Conservation (phyloP, 2,329 filamentous ascomycete species). For the Chrysoporthe austroafricana region DNA sequence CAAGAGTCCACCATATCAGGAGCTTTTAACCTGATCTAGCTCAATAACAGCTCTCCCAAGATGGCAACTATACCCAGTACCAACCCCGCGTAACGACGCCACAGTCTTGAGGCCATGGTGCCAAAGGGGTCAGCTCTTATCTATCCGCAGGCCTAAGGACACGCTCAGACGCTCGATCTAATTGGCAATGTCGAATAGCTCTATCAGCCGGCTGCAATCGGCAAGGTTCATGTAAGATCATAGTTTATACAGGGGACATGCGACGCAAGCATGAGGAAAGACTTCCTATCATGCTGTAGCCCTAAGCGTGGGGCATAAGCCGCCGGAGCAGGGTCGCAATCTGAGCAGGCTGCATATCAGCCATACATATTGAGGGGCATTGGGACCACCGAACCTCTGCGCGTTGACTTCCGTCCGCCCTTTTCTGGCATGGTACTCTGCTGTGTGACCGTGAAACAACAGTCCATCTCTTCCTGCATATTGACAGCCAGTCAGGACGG, state of each 20-base stretch:
- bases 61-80: constrained; percentile 8
- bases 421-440: neutral
- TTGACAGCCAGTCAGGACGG: neutral
- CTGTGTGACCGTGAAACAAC: neutral
- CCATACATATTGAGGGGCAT: neutral
- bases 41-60: constrained; percentile 2
- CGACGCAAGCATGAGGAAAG: neutral
- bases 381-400: constrained; percentile 6
- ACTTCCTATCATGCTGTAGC: neutral
- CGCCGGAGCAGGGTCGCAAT: constrained; percentile 8
- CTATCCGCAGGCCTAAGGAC: neutral
- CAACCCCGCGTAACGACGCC: neutral
- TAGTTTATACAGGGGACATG: neutral
- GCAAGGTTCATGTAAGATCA: neutral
- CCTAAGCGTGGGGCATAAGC: constrained; percentile 2
- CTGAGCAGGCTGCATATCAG: constrained; percentile 4
- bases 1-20: neutral
- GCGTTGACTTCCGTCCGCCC: neutral
- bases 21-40: neutral
- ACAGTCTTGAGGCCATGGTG: neutral
- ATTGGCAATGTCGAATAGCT: neutral
- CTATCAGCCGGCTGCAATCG: neutral
- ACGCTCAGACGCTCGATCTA: neutral
- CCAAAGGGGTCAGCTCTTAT: neutral
- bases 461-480: neutral